A percentile compares a stretch with the other conserved stretches of the same genome.
phyloP scores from a whole-genome alignment of 257 asterid genomes.

The Solanum chiquidenum region DNA sequence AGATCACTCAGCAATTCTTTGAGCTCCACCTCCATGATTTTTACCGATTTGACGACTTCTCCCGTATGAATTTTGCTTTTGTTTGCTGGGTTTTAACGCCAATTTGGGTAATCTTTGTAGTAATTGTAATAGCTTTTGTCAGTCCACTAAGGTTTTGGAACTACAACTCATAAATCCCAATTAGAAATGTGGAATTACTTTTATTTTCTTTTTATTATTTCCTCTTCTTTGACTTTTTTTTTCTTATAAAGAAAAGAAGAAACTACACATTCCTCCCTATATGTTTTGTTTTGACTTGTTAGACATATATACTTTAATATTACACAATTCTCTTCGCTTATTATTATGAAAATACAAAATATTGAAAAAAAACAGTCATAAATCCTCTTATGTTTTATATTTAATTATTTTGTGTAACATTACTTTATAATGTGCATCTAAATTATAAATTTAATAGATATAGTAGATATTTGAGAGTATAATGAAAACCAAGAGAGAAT shows the following conservation, averaged over 20 bases:
- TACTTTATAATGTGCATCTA: no score
- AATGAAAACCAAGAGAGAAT: not conserved
- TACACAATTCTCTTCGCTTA: no score
- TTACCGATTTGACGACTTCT: not conserved
- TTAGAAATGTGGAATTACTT: not conserved
- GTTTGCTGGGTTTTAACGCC: not conserved
- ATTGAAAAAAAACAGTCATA: no score
- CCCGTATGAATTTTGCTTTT: not conserved
- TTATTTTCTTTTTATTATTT: not conserved
- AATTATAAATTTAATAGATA: no score
- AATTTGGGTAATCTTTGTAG: not conserved
- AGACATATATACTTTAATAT: not conserved
- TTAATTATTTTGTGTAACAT: not conserved
- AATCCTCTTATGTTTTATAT: no score
- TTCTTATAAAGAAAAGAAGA: not conserved
- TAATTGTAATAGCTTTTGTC: not conserved
- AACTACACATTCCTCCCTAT: not conserved
- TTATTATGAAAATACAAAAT: no score
- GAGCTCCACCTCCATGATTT: conserved; percentile 53
- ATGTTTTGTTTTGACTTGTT: not conserved
- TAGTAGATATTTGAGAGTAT: not conserved
- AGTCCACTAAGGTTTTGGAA: not conserved
- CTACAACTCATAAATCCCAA: not conserved
- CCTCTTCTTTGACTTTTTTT: not conserved
- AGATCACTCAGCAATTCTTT: conserved; percentile 50